Evolutionary conservation across 176 grass and related monocot genomes (phyloP), one percentile per base, ranked within the genome.

Genomic region (Phragmites australis): DNA sequence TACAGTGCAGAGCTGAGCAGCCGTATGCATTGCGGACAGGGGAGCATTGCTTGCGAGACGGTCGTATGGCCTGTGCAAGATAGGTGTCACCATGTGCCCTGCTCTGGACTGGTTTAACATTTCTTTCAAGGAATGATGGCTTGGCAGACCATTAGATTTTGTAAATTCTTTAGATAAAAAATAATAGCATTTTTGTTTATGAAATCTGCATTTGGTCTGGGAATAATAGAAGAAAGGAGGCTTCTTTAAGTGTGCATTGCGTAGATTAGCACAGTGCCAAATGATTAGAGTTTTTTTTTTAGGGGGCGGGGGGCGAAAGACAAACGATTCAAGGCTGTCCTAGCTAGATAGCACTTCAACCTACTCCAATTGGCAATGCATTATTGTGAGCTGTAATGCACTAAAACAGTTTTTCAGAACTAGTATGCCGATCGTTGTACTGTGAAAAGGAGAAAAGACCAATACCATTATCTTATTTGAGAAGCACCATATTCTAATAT

Each of bases 301-400:
- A n/a, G n/a, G n/a, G n/a, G n/a, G n/a, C n/a, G n/a, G n/a, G n/a
- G n/a, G n/a, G n/a, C n/a, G n/a, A n/a, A n/a, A n/a, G n/a, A n/a
- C n/a, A n/a, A n/a, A n/a, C n/a, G n/a, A n/a, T 30, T 52, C 78
- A 44, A 69, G 32, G 3, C 18, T 21, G 55, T 44, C 42, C 12
- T 87, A 73, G 58, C 74, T 80, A 84, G 72, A 76, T 43, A 69
- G 52, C 69, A 84, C 75, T 68, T 53, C 23, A 80, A 79, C 87
- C 60, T 75, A 74, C 69, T 62, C 81, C 69, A 54, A n/a, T 69
- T 62, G 53, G 62, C 21, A 34, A 1, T 80, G 42, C 74, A 77
- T 76, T 76, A 46, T 60, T 77, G 56, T 57, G 9, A 9, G 5
- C 65, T 80, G 75, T 75, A 60, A 21, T 88, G 75, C 81, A 80